Evolutionary conservation across 495 filamentous ascomycete genomes (phyloP).

Genomic region (Hypoxylon fragiforme): DNA sequence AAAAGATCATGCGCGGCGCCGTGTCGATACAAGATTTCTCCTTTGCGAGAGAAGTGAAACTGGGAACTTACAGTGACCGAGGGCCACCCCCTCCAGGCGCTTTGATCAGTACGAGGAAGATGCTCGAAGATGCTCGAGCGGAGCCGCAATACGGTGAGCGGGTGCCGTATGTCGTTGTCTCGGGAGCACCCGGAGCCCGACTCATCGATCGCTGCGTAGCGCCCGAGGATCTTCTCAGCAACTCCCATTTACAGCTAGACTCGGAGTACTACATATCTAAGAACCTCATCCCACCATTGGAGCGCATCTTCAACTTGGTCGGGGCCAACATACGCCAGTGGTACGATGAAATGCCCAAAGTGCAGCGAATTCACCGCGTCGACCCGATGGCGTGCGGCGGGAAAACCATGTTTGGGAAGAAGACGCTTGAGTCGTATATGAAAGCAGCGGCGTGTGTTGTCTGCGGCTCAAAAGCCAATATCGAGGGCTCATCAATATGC

Average conservation of each 20-base stretch:
- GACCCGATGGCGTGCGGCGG: slow-evolving; percentile 41
- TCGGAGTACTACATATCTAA: slow-evolving; percentile 96
- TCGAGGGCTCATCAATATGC: slow-evolving; percentile 61
- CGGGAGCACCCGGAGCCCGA: slow-evolving; percentile 81
- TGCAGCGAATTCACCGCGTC: slow-evolving; percentile 68
- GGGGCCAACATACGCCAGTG: slow-evolving; percentile 88
- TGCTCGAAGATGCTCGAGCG: slow-evolving; percentile 79
- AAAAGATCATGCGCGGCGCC: slow-evolving; percentile 86
- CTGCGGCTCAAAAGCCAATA: slow-evolving; percentile 68
- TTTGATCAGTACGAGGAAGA: slow-evolving; percentile 78
- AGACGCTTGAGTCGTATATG: slow-evolving; percentile 88
- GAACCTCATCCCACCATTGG: slow-evolving; percentile 91
- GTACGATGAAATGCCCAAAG: slow-evolving; percentile 97
- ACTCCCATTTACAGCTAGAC: slow-evolving; percentile 80
- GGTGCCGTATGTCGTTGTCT: slow-evolving; percentile 89
- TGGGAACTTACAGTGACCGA: slow-evolving; percentile 84
- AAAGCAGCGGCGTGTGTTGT: slow-evolving; percentile 75
- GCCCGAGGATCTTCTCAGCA: slow-evolving; percentile 78
- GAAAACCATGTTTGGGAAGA: slow-evolving; percentile 47
- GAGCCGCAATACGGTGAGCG: slow-evolving; percentile 97
- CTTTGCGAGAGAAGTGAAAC: slow-evolving; percentile 87
- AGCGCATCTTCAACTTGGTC: slow-evolving; percentile 95
- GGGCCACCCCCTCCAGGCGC: slow-evolving; percentile 83
- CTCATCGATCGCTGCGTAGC: slow-evolving; percentile 89
- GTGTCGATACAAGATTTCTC: slow-evolving; percentile 95